Conservation (phyloP, 1,284 basidiomycete genomes). For the Ceratobasidium sp. region DNA sequence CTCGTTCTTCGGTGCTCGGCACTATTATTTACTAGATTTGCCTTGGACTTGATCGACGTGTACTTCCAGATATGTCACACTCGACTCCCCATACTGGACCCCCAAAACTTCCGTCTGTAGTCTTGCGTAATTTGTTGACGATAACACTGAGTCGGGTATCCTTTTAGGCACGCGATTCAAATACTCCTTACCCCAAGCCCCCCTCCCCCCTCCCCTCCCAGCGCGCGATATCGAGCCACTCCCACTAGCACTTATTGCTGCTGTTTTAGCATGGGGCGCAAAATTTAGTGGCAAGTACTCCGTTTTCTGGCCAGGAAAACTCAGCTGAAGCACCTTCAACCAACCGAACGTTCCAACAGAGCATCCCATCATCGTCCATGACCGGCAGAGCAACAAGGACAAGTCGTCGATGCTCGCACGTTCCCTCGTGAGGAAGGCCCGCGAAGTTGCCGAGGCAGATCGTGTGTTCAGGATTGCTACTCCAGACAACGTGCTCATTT, state of each 20-base stretch:
- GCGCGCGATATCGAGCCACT: slow-evolving; percentile 58
- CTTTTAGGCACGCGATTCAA: slow-evolving; percentile 46
- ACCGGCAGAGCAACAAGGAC: slow-evolving; percentile 69
- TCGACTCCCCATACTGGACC: slow-evolving; percentile 48
- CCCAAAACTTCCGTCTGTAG: slow-evolving; percentile 67
- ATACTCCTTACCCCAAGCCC: slow-evolving; percentile 44
- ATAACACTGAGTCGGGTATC: slow-evolving; percentile 61
- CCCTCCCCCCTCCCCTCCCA: slow-evolving; percentile 39
- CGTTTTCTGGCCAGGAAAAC: background rate
- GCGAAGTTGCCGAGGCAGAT: slow-evolving; percentile 84
- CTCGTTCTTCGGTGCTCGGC: slow-evolving; percentile 42
- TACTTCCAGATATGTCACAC: slow-evolving; percentile 68
- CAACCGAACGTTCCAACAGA: slow-evolving; percentile 62
- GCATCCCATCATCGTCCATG: slow-evolving; percentile 80
- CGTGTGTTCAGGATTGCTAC: slow-evolving; percentile 85
- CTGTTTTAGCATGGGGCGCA: slow-evolving; percentile 91
- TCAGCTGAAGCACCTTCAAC: slow-evolving; percentile 13
- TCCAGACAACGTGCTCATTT: slow-evolving; percentile 81
- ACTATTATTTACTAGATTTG: slow-evolving; percentile 67
- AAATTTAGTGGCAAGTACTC: slow-evolving; percentile 66
- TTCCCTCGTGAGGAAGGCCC: slow-evolving; percentile 78
- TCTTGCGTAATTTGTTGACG: slow-evolving; percentile 76
- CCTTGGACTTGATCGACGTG: slow-evolving; percentile 87
- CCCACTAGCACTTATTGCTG: slow-evolving; percentile 81
- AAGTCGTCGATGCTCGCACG: slow-evolving; percentile 56